A percentile compares a stretch with the other conserved stretches of the same genome.
These are phyloP conservation scores for Trebouxia gelatinosa DNA, from an alignment of 163 green algal species.

Conservation along the genomic window DNA sequence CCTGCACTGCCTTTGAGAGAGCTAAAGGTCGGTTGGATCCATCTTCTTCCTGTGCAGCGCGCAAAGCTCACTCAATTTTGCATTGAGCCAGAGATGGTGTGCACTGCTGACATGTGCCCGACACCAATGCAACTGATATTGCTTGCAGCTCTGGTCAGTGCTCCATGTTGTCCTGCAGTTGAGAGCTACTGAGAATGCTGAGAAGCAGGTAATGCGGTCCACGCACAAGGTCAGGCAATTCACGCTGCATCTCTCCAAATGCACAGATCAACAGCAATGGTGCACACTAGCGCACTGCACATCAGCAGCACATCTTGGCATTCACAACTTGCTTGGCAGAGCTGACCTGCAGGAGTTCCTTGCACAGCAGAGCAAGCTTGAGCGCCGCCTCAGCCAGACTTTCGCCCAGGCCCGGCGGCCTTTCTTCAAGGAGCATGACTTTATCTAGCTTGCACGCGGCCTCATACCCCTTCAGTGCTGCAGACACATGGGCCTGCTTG, in stretches of 20 bases:
- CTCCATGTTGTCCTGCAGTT: not conserved
- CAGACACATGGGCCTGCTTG: not conserved
- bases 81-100: not conserved
- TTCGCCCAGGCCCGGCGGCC: not conserved
- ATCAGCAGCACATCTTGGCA: not conserved
- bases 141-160: too few species aligned
- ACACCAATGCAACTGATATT: not conserved
- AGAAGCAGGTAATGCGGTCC: not conserved
- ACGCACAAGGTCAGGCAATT: not conserved
- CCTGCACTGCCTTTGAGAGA: not conserved
- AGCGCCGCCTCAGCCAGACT: slow-evolving; percentile 5
- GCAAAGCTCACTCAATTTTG: not conserved
- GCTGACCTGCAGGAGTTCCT: slow-evolving; percentile 38
- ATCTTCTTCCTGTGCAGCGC: not conserved
- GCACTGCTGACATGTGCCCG: not conserved
- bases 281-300: too few species aligned
- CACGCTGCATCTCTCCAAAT: not conserved
- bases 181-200: not conserved
- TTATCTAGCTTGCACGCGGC: not conserved
- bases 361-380: slow-evolving; percentile 42
- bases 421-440: not conserved
- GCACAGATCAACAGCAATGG: not conserved
- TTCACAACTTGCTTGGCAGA: not conserved
- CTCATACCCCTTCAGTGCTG: not conserved
- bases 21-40: not conserved